Evolutionary conservation across 768 basidiomycete genomes (phyloP), one percentile per base, ranked within the genome.

Genomic region (Cystofilobasidium macerans): DNA sequence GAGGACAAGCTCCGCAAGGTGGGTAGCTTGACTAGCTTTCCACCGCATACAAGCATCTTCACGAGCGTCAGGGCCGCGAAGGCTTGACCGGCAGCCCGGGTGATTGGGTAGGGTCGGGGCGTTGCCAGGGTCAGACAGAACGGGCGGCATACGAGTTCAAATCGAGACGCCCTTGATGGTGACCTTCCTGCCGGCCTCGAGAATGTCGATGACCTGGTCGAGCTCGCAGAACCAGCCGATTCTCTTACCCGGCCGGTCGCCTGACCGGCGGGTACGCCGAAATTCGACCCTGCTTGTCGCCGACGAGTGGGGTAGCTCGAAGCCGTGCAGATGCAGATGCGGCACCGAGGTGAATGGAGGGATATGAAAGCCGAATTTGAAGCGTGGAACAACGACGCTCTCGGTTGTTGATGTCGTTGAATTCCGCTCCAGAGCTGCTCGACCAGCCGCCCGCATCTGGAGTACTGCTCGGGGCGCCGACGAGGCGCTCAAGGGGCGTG

Each of bases 291-390:
- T 18, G 38, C 45, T 24, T 24, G n/a, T 12, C 13, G 30, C 14
- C 0, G 35, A 45, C 28, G 43, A 22, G 42, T 58, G 56, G 0
- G 64, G 64, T 11, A 65, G 64, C 33, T 65, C 57, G 42, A 65
- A 65, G 24, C 57, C 64, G 42, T 65, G 64, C 22, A 65, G 57
- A 35, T 65, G 64, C 18, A 65, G 42, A 30, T 65, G 64, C 14
- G 54, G n/a, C 13, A 65, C 64, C 28, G 13, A 32, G 26, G 51
- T 65, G 33, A 65, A 28, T 3, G 64, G 64, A 0, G 64, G 64
- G 26, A 65, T 65, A 43, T 65, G 64, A 35, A 65, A 65, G 13
- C 64, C 64, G n/a, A 58, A 45, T 9, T 57, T 35, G 35, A 36
- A 45, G 30, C 22, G 38, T 20, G n/a, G 45, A 33, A 3, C 18